phyloP scores from a whole-genome alignment of 78 protist species.

The Blattamonas nauphoetae region DNA sequence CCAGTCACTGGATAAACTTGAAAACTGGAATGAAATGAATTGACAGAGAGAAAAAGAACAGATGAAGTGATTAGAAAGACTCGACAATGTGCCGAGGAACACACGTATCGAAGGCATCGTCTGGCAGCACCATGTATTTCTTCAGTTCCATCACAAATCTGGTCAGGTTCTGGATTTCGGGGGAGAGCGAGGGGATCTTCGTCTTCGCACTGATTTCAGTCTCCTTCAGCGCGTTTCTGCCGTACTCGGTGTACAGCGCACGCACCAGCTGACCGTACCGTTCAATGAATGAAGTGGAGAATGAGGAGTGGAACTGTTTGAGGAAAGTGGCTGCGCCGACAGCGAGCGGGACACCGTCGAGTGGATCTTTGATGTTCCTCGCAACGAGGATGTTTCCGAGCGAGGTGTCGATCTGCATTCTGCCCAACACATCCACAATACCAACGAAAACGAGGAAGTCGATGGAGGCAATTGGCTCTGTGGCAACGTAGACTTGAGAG shows the following conservation, averaged over 20 bases:
- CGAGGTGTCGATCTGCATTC: background rate
- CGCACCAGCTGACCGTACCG: constrained; percentile 52
- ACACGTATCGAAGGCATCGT: background rate
- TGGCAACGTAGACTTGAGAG: constrained; percentile 61
- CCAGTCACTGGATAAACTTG: too few relatives aligned
- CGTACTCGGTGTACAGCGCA: background rate
- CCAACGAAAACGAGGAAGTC: background rate
- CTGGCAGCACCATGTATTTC: background rate
- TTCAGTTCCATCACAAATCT: background rate
- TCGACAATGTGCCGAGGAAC: background rate
- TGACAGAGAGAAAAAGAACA: background rate
- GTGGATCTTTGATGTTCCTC: constrained; percentile 21
- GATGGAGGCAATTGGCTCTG: constrained; percentile 23
- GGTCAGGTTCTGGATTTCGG: background rate
- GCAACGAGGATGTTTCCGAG: background rate
- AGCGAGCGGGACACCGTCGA: constrained; percentile 64
- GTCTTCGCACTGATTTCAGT: background rate
- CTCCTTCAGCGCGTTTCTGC: background rate
- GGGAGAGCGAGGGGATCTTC: background rate
- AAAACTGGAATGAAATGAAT: too few relatives aligned
- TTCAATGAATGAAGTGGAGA: constrained; percentile 36
- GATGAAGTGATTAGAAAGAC: background rate
- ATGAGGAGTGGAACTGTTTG: constrained; percentile 69
- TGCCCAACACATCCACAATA: background rate
- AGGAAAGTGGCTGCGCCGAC: constrained; percentile 72